phyloP scores from a whole-genome alignment of 1,139 yeast genomes.

The Debaryomyces nepalensis region DNA sequence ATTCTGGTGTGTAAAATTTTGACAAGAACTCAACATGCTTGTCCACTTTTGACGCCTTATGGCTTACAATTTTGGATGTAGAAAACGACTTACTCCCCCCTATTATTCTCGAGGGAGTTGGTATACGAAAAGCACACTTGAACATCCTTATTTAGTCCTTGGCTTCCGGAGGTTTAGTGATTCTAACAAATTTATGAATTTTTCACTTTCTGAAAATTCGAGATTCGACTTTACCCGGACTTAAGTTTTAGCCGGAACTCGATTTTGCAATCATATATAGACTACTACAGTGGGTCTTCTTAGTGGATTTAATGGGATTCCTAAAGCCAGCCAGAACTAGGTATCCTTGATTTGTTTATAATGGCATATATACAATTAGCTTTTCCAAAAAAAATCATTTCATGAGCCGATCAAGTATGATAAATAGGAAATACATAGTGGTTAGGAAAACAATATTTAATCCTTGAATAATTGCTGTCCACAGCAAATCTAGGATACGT shows the following conservation, averaged over 20 bases:
- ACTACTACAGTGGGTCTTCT: no score
- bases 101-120: conserved; percentile 5
- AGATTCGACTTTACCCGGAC: conserved; percentile 13
- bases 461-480: no score
- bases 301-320: no score
- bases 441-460: no score
- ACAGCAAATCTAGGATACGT: no score
- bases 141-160: conserved; percentile 9
- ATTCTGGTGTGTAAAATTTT: conserved; percentile 75
- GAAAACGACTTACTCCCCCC: conserved; percentile 13
- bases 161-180: background rate
- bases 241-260: background rate
- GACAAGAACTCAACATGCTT: conserved; percentile 64
- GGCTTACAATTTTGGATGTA: conserved; percentile 3
- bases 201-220: conserved; percentile 11
- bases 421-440: no score
- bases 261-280: background rate
- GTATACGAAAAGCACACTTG: conserved; percentile 8
- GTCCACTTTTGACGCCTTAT: conserved; percentile 23
- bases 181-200: conserved; percentile 5
- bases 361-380: no score
- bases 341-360: no score
- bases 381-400: no score
- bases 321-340: no score
- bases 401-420: no score